phyloP scores from a whole-genome alignment of 2,329 filamentous ascomycete genomes.

The Verticillium longisporum region DNA sequence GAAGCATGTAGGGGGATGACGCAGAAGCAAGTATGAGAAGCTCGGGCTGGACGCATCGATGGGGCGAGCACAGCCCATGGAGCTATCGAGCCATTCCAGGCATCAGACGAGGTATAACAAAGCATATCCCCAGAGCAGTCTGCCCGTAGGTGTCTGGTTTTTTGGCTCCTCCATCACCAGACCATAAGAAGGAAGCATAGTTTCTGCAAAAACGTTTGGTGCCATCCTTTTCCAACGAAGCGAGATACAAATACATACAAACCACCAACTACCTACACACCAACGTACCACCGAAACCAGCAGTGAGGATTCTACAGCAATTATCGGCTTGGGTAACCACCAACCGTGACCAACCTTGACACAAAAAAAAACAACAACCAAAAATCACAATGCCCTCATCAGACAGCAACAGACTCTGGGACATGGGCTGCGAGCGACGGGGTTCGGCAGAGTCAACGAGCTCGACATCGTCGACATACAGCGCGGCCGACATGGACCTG shows the following conservation, averaged over 20 bases:
- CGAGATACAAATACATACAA: too few species aligned
- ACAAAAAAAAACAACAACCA: neutral
- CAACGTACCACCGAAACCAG: too few species aligned
- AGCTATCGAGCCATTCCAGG: neutral
- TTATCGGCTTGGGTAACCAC: too few species aligned
- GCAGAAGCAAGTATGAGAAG: neutral
- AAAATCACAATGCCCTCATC: neutral
- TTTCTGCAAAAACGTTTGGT: too few species aligned
- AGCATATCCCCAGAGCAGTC: neutral
- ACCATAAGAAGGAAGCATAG: neutral
- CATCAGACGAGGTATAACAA: neutral
- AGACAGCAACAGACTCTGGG: neutral
- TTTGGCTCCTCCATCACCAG: neutral
- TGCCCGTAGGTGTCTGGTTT: too few species aligned
- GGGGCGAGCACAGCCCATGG: neutral
- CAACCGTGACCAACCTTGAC: neutral
- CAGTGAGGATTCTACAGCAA: too few species aligned
- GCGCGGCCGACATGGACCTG: neutral
- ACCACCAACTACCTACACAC: too few species aligned
- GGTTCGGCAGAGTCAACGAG: neutral
- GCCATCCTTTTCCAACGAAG: too few species aligned
- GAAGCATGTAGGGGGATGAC: neutral
- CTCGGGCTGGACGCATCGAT: neutral
- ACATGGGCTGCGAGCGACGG: neutral
- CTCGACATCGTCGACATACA: neutral